Base-by-base conservation (phyloP, 2,329 filamentous ascomycete genomes). In the Calonectria naviculata region DNA sequence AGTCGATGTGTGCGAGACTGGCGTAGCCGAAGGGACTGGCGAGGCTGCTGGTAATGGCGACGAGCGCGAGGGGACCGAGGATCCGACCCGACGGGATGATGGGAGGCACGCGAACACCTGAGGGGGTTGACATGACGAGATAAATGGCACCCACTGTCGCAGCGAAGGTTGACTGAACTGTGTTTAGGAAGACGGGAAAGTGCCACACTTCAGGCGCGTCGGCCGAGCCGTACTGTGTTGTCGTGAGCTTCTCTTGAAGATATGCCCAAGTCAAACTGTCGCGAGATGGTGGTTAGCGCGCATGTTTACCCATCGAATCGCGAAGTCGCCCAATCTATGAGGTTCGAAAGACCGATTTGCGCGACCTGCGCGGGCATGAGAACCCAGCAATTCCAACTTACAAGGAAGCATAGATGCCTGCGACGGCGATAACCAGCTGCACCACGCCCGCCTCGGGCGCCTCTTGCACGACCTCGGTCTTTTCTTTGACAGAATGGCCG, bases 21-120 rank as follows among this genome's bases (percentile, higher is more conserved):
- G 97, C 95, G 84, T 98, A 98, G 77, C 96, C 97, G 80, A 98
- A 98, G 3, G 96, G 96, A n/a, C 93, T 95, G 44, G 96, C 95
- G 64, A 98, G 93, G 5, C 94, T 95, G 78, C 92, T 93, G 5
- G 95, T 98, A 67, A 98, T 84, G 76, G 95, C 94, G 70, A 99
- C 95, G 70, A 98, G 90, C 71, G 94, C 83, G 54, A 99, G 89
- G 7, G 96, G 95, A 44, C 89, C 84, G 68, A 98, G 84, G 80
- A 98, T 97, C 65, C 88, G 86, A 70, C 86, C 84, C 42, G 91
- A 93, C 0, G 97, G 96, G 80, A 98, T 95, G 80, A 98, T 90
- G 38, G 93, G 86, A 63, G 90, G 87, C 1, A 87, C 77, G 71
- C 87, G 28, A 1, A 72, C 65, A 67, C 81, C 81, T 4, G 74